These are phyloP conservation scores for Mycosphaerella sp. DNA, from an alignment of 2,329 filamentous ascomycete genomes.

Conservation along the genomic window DNA sequence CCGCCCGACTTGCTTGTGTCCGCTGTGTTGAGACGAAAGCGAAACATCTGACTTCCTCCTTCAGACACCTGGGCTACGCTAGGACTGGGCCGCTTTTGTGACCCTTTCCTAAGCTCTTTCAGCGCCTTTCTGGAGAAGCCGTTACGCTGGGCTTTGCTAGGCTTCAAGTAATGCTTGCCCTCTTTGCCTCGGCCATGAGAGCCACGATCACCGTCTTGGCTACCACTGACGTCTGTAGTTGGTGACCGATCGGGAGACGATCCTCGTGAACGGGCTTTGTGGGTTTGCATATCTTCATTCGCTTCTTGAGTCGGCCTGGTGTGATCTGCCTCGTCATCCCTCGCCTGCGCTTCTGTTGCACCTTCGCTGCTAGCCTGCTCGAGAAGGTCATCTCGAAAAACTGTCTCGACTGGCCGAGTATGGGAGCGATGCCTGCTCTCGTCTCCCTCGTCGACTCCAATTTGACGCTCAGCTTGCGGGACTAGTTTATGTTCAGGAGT, in stretches of 20 bases:
- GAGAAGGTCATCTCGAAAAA: background rate
- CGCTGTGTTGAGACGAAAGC: constrained; percentile 11
- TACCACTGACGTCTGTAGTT: constrained; percentile 16
- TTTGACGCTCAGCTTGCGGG: background rate
- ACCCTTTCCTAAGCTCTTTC: constrained; percentile 9
- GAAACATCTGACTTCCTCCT: constrained; percentile 13
- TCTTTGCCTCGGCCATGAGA: constrained; percentile 1
- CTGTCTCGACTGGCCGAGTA: background rate
- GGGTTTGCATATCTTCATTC: constrained; percentile 2
- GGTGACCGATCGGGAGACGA: constrained; percentile 21
- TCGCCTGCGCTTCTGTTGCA: constrained; percentile 12
- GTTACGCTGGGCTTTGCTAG: constrained; percentile 15
- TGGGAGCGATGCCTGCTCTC: background rate
- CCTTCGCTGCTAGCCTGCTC: constrained; percentile 18
- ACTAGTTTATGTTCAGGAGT: background rate
- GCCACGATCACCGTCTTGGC: constrained; percentile 14
- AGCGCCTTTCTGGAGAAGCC: constrained; percentile 16
- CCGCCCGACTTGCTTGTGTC: constrained; percentile 7
- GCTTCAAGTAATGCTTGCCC: constrained; percentile 6
- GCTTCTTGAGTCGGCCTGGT: background rate
- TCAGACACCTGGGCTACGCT: constrained; percentile 3
- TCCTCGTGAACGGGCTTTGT: constrained; percentile 15
- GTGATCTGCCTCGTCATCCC: background rate
- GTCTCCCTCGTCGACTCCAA: background rate
- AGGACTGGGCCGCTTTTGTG: constrained; percentile 3